Evolutionary conservation across 78 protist genomes (phyloP), one percentile per base, ranked within the genome.

Genomic region (Speleostelium caveatum): DNA sequence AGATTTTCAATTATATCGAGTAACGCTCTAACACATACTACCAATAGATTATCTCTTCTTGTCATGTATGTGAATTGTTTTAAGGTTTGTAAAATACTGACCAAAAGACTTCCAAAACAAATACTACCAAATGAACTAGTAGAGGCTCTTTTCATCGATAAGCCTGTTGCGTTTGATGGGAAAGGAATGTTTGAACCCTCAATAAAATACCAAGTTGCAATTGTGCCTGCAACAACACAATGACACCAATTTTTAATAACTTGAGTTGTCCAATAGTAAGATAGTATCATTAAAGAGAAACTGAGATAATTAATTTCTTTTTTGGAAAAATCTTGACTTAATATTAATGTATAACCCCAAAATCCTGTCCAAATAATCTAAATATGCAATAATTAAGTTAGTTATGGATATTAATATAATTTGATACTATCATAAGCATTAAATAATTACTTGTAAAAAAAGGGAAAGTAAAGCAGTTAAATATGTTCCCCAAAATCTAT

Each of bases 131-230:
- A 79, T 7, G 94, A 83, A 5, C 86, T 93, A 0, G 96, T 85
- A 1, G 33, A 1, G 21, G 97, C 95, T 22, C 97, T 73, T 49
- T 41, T 33, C 21, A 92, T 36, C 1, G 96, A 21, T 12, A 42
- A 55, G 10, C 3, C 12, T 5, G 96, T 63, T 26, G 96, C 92
- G 56, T 73, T 59, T 21, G 19, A 38, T 12, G 90, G 93, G 68
- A 65, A 26, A 19, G 63, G 73, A 5, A 33, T 90, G n/a, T 32
- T 35, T 30, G 58, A 14, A 3, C 74, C 94, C 3, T 24, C 58
- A 8, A 67, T 6, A 68, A 96, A 96, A 76, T 93, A 96, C 95
- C 95, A 93, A 8, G 94, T 79, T 30, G 96, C 96, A 16, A 79
- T 53, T 33, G 86, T 39, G 35, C 97, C 97, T 21, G 77, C 32